These are phyloP conservation scores for Camelina hispida DNA, from an alignment of 345 rosid species.

Conservation along the genomic window DNA sequence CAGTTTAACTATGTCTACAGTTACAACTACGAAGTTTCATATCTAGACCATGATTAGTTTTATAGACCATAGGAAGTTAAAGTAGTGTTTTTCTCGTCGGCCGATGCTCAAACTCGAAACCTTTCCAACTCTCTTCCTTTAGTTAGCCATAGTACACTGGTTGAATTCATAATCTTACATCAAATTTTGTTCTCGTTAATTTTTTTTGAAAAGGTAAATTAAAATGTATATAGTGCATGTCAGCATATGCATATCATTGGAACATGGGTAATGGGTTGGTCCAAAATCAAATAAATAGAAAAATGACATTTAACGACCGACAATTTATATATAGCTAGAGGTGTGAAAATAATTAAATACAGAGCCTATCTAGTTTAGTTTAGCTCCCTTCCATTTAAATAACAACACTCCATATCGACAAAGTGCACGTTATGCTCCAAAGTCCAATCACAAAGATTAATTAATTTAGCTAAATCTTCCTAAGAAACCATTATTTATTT, in stretches of 20 bases:
- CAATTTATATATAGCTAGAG: slow-evolving; percentile 19
- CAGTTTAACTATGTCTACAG: slow-evolving; percentile 1
- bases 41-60: too few species aligned
- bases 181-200: neutral
- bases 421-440: slow-evolving; percentile 33
- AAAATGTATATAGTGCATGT: slow-evolving; percentile 1
- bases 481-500: too few species aligned
- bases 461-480: slow-evolving; percentile 2
- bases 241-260: neutral
- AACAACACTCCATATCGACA: slow-evolving; percentile 22
- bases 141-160: too few species aligned
- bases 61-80: too few species aligned
- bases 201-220: neutral
- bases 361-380: slow-evolving; percentile 2
- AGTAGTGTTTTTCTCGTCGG: too few species aligned
- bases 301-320: slow-evolving; percentile 22
- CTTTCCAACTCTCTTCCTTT: too few species aligned
- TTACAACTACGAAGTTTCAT: neutral
- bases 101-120: too few species aligned
- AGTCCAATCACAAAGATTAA: slow-evolving; percentile 8
- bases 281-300: neutral
- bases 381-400: neutral
- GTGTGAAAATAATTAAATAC: slow-evolving; percentile 33
- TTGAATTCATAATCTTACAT: neutral
- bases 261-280: neutral